Evolutionary conservation across 139 green algal genomes (phyloP), one percentile per base, ranked within the genome.

Genomic region (Chlorella sp.): DNA sequence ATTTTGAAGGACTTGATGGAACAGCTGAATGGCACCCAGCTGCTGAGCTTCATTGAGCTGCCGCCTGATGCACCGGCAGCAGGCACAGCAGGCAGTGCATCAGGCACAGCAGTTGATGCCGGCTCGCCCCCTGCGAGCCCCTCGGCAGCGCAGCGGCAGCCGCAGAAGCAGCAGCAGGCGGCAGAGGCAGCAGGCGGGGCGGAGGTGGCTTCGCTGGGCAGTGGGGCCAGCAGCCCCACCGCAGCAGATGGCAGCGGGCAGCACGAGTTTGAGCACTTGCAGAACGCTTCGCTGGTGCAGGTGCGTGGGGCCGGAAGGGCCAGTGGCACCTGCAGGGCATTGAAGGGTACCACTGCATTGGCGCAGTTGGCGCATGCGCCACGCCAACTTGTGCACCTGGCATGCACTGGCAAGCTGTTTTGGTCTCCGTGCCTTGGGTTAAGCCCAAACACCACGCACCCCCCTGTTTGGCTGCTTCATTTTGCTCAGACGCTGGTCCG

Each of bases 1-100:
- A 55, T 96, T 28, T 23, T 96, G 47, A 95, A 95, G 74, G 80
- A 91, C 79, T 73, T 96, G 11, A 83, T 89, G n/a, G 91, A 94
- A 68, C 87, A 85, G 56, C 87, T 94, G 28, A 87, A 80, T 67
- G 65, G 74, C 39, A 41, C 78, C 21, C 91, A 96, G 83, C 88
- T 92, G 41, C 68, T 85, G n/a, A 30, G 60, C 25, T 92, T 93
- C 82, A 69, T 88, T 6, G 74, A 86, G 74, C 34, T 85, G 56
- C 69, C 81, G 5, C 21, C 20, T 34, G 63, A 56, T 3, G 64
- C 51, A 9, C 51, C 74, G 44, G 73, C 47, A 32, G 70, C 74
- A 71, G 65, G 47, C 47, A 34, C 36, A 18, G 69, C 65, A 67
- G 55, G 11, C 63, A 63, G n/a, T n/a, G n/a, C 36, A 57, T 20